phyloP scores from a whole-genome alignment of 257 asterid species.

The Ocimum tenuiflorum region DNA sequence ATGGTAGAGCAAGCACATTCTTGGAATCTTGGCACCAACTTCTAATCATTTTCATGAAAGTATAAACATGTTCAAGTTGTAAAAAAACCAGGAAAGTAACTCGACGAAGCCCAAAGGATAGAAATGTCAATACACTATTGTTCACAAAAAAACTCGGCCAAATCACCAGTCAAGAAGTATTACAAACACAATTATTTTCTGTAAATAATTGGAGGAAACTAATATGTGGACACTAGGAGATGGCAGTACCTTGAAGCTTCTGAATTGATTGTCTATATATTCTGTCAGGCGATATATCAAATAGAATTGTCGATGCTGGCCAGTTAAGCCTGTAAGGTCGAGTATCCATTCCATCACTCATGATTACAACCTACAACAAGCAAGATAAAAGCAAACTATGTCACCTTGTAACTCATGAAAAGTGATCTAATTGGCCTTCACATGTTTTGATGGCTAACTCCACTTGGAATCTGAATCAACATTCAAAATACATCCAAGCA shows the following conservation, averaged over 20 bases:
- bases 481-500: neutral
- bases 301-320: constrained; percentile 60
- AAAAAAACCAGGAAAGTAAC: neutral
- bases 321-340: constrained; percentile 77
- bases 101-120: neutral
- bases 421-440: neutral
- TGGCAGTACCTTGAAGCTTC: constrained; percentile 55
- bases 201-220: neutral
- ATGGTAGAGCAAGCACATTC: constrained; percentile 60
- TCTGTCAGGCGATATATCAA: constrained; percentile 53
- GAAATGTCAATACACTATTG: too few relatives aligned
- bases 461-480: neutral
- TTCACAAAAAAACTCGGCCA: neutral
- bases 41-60: constrained; percentile 28
- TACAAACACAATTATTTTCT: neutral
- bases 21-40: constrained; percentile 68
- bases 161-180: neutral
- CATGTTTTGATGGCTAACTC: neutral
- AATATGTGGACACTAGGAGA: neutral
- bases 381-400: constrained; percentile 19
- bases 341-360: constrained; percentile 87
- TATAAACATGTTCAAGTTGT: neutral
- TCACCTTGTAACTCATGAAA: constrained; percentile 7
- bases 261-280: constrained; percentile 37
- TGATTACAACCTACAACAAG: constrained; percentile 59